A percentile compares a stretch with the other conserved stretches of the same genome.
phyloP scores from a whole-genome alignment of 2,329 filamentous ascomycete species.

The Stylonectria norvegica region DNA sequence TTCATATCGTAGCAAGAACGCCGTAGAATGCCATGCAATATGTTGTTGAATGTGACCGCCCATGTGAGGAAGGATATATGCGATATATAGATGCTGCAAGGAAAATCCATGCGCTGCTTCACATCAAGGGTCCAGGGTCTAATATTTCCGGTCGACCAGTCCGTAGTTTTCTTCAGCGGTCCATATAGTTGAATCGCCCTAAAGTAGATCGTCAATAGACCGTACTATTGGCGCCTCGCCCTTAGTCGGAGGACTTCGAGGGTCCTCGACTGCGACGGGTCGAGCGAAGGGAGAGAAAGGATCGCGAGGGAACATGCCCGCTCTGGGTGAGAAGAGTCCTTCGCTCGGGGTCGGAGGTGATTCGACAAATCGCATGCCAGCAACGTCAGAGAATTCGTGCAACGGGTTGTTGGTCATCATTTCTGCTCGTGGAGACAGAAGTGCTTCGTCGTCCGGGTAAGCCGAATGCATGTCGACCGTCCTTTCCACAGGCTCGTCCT shows the following conservation, averaged over 20 bases:
- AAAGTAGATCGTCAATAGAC: conserved; percentile 76
- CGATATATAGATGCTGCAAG: conserved; percentile 6
- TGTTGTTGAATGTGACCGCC: conserved; percentile 14
- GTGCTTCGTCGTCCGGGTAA: conserved; percentile 48
- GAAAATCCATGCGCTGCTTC: neutral
- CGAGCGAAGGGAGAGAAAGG: conserved; percentile 49
- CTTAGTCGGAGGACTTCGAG: conserved; percentile 70
- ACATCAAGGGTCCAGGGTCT: neutral
- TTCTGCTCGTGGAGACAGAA: conserved; percentile 69
- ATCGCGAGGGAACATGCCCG: conserved; percentile 52
- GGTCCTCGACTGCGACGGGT: conserved; percentile 56
- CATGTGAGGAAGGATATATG: conserved; percentile 9
- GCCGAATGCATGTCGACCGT: conserved; percentile 35
- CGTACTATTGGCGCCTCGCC: conserved; percentile 72
- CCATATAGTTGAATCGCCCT: too few species aligned
- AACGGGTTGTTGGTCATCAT: conserved; percentile 70
- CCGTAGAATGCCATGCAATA: conserved; percentile 19
- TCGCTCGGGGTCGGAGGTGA: conserved; percentile 50
- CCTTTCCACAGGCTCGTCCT: conserved; percentile 29
- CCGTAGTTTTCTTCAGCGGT: neutral
- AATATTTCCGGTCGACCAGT: too few species aligned
- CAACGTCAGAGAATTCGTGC: conserved; percentile 42
- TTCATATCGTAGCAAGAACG: conserved; percentile 16
- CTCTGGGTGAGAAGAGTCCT: conserved; percentile 52
- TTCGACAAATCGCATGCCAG: conserved; percentile 52